Evolutionary conservation across 179 eudicot genomes (phyloP), one percentile per base, ranked within the genome.

Genomic region (Silene noctiflora): DNA sequence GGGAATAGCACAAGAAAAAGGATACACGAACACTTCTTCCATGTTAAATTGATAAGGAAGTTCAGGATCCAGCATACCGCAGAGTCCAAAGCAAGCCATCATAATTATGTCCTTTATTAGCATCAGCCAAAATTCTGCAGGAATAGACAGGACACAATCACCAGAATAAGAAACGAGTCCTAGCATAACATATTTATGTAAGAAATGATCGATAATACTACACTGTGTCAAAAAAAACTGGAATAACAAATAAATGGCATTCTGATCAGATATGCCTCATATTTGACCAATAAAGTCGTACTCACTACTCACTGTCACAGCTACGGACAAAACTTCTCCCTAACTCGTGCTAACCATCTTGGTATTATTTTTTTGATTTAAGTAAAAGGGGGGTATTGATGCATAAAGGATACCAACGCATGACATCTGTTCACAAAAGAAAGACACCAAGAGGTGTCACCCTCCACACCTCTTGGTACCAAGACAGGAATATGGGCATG

Each of bases 31-130:
- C 25, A 5, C 9, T 31, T 29, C 67, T 58, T 59, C 51, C 67
- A 56, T 8, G 22, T 7, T 51, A 64, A 74, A 77, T 33, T 67
- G 2, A 70, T 17, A 24, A 51, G 33, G 60, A 29, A 66, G 22
- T 44, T 58, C 19, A 59, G 25, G 20, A 60, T 29, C 78, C 33
- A 74, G 75, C 89, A 71, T 86, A 95, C 99, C 99, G 84, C 74
- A 95, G 69, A 73, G 93, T 89, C 99, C 99, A 95, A 44, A 89
- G 83, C 72, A 95, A 84, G 80, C 90, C 89, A 78, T 91, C 99
- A 81, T 93, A 93, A 74, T 87, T 75, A 83, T 93, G 95, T 79
- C 86, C 89, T 80, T 79, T 77, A 78, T 82, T 91, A 39, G 96
- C 97, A 75, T 87, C 91, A 84, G 85, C 86, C 60, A 91, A 77